Conservation (phyloP, 1,139 yeast genomes). For the Candida neerlandica region DNA sequence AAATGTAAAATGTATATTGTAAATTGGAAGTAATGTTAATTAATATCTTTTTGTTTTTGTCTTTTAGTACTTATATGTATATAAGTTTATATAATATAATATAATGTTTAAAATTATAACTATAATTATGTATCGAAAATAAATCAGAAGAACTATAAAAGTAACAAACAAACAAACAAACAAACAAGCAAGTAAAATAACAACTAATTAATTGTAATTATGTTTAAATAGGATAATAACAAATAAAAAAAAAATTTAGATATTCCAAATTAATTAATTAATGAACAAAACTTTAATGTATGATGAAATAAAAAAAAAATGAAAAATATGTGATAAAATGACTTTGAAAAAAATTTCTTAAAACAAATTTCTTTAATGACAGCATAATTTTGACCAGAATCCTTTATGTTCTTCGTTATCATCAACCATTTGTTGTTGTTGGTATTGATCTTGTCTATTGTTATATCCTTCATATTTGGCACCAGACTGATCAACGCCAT, state of each 20-base stretch:
- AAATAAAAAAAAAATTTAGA: neutral
- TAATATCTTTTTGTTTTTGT: neutral
- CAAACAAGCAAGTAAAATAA: neutral
- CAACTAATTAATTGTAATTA: neutral
- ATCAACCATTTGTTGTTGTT: slow-evolving; percentile 38
- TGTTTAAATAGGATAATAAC: neutral
- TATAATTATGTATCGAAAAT: slow-evolving; percentile 3
- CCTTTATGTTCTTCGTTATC: slow-evolving; percentile 43
- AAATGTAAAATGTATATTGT: too few relatives aligned
- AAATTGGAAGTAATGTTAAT: too few relatives aligned
- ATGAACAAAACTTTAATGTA: too few relatives aligned
- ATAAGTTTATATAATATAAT: neutral
- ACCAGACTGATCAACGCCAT: slow-evolving; percentile 13
- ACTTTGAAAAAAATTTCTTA: too few relatives aligned
- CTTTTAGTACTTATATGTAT: neutral
- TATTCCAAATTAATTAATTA: too few relatives aligned
- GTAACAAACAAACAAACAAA: neutral
- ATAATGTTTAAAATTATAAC: slow-evolving; percentile 1
- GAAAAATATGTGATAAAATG: neutral
- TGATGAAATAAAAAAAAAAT: neutral
- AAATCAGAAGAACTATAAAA: slow-evolving; percentile 3
- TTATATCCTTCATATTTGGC: slow-evolving; percentile 18
- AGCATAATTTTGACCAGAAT: slow-evolving; percentile 49
- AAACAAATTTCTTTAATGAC: slow-evolving; percentile 32
- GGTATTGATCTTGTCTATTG: slow-evolving; percentile 36